Base-by-base conservation (phyloP, 108 stramenopile genomes). In the Cylindrotheca closterium region DNA sequence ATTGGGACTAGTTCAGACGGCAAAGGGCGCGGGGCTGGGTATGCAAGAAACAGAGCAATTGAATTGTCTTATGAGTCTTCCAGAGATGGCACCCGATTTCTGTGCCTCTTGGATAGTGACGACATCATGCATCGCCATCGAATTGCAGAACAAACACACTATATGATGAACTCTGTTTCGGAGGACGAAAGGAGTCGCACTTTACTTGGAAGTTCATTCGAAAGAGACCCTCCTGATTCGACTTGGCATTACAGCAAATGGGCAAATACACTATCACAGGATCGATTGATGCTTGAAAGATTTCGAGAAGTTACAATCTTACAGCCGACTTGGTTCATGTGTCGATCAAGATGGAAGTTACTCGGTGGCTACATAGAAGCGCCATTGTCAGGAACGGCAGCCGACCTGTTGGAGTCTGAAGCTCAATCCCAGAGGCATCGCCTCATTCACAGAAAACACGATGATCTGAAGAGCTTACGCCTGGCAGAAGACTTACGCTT, bases 321-420 rank as follows among this genome's bases (percentile, higher is more conserved):
- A 19, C 96, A 96, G 63, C 96, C 96, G 28, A 94, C 96, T 0
- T 96, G 96, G 96, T 86, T 84, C 58, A 32, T 96, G 29, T 52
- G 61, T 17, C 57, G 67, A 37, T 19, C 58, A 3, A 65, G 83
- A 60, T 96, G 86, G 59, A 58, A 80, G 24, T 49, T 52, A 19
- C 58, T 90, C 42, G 90, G 89, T 25, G 90, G 93, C n/a, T 96
- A 93, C 58, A 32, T 89, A 31, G 92, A 91, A 67, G 78, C 84
- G 24, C 80, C 82, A 7, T 48, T 22, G 1, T 24, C 54, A 26
- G 30, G 45, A 27, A 48, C 25, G 22, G 18, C 31, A 51, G 55
- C 19, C 24, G 29, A 24, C 55, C 31, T 58, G 12, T 45, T 8
- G 5, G 26, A 15, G 5, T 18, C 26, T 33, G 37, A 49, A 65